Evolutionary conservation across 345 rosid genomes (phyloP).

Genomic region (Populus deltoides): DNA sequence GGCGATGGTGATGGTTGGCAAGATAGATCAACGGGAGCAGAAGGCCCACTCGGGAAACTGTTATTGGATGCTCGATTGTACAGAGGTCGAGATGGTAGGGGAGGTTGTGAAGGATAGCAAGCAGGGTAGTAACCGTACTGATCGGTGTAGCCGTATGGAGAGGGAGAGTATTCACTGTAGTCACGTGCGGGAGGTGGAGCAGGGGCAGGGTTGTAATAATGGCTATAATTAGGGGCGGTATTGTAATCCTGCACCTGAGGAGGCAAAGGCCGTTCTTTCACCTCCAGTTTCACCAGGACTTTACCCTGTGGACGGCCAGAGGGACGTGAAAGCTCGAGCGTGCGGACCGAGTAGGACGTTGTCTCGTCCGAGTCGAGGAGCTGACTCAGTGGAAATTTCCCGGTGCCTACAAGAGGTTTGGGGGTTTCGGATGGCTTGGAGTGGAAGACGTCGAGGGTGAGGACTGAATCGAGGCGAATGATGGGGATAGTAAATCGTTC

Average conservation of each 20-base stretch:
- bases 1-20: constrained; percentile 9
- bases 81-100: constrained; percentile 44
- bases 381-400: constrained; percentile 6
- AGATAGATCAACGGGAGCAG: constrained; percentile 45
- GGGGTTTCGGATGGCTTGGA: constrained; percentile 23
- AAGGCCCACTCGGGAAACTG: constrained; percentile 33
- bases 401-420: constrained; percentile 22
- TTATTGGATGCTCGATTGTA: constrained; percentile 36
- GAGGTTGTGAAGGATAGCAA: constrained; percentile 33
- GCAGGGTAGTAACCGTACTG: constrained; percentile 33
- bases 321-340: constrained; percentile 14
- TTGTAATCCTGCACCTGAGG: constrained; percentile 42
- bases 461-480: constrained; percentile 18
- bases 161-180: constrained; percentile 37
- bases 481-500: constrained; percentile 25
- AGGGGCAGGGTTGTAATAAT: constrained; percentile 47
- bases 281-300: constrained; percentile 11
- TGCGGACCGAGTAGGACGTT: background rate
- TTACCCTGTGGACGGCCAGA: constrained; percentile 24
- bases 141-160: constrained; percentile 24
- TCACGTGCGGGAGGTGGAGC: constrained; percentile 32
- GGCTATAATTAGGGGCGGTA: constrained; percentile 31
- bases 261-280: constrained; percentile 21
- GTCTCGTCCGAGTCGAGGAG: background rate
- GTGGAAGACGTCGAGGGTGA: constrained; percentile 25